phyloP scores from a whole-genome alignment of 164 flowering plant genomes.

The Aristolochia contorta region DNA sequence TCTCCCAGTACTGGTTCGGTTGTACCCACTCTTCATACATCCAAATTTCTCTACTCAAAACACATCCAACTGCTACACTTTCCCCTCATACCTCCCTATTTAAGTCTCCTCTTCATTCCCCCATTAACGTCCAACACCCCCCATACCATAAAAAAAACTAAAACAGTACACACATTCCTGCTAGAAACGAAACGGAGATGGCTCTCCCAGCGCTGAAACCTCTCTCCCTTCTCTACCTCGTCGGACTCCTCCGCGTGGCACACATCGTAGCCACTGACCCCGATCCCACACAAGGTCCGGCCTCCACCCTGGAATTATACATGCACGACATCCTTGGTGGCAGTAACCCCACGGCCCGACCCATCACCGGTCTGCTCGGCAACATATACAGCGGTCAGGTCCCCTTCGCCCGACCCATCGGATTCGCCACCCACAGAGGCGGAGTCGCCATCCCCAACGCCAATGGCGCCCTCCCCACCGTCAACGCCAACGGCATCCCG shows the following conservation, averaged over 20 bases:
- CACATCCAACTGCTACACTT: not conserved
- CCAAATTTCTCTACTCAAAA: not conserved
- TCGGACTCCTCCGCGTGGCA: constrained; percentile 12
- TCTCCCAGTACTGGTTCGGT: not conserved
- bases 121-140: not conserved
- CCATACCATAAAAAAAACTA: too few relatives aligned
- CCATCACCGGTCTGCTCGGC: constrained; percentile 76
- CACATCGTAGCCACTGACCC: constrained; percentile 15
- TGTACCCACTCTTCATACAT: not conserved
- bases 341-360: constrained; percentile 70
- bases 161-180: too few relatives aligned
- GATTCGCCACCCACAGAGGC: constrained; percentile 43
- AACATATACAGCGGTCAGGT: constrained; percentile 80
- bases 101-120: not conserved
- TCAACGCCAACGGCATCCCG: constrained; percentile 45
- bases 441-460: constrained; percentile 72
- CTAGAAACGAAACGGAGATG: constrained; percentile 10
- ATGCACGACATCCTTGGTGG: constrained; percentile 91
- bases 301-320: constrained; percentile 48
- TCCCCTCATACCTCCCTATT: not conserved
- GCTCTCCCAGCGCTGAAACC: constrained; percentile 17
- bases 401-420: constrained; percentile 77
- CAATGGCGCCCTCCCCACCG: constrained; percentile 72
- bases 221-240: constrained; percentile 14
- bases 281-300: not conserved